Conservation (phyloP, 2,329 filamentous ascomycete genomes). For the Colletotrichum agaves region DNA sequence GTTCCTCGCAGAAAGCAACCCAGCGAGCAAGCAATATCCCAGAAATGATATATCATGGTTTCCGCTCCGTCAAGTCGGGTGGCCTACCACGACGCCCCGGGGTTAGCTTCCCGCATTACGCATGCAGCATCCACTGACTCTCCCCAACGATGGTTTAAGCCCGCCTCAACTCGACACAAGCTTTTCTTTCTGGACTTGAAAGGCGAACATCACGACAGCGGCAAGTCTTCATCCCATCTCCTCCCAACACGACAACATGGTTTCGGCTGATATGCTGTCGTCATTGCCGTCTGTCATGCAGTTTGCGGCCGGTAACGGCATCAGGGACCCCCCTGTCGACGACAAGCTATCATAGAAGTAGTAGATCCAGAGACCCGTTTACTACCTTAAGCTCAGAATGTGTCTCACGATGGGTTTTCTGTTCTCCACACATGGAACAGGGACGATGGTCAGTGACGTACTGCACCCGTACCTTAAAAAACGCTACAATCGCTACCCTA, state of each 20-base stretch:
- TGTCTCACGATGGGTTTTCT: neutral
- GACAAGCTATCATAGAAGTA: too few species aligned
- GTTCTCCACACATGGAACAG: neutral
- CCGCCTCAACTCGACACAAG: constrained; percentile 7
- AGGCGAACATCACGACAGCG: neutral
- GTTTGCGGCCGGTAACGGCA: neutral
- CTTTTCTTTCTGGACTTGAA: constrained; percentile 3
- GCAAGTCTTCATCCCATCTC: constrained; percentile 21
- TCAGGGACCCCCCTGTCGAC: neutral
- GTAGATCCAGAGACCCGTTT: constrained; percentile 3
- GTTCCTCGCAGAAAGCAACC: constrained; percentile 7
- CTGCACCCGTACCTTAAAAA: constrained; percentile 26
- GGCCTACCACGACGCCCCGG: constrained; percentile 9
- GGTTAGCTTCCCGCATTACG: neutral
- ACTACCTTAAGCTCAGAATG: constrained; percentile 2
- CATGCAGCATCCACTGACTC: neutral
- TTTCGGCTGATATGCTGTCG: constrained; percentile 1
- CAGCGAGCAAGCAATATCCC: constrained; percentile 18
- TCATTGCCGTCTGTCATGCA: constrained; percentile 2
- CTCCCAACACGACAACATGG: neutral
- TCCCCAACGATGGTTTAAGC: neutral
- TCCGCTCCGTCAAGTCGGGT: constrained; percentile 4
- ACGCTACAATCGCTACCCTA: constrained; percentile 11
- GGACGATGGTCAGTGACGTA: neutral
- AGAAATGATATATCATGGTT: neutral